Conservation (phyloP, 2,329 filamentous ascomycete genomes). For the Monilinia polystroma region DNA sequence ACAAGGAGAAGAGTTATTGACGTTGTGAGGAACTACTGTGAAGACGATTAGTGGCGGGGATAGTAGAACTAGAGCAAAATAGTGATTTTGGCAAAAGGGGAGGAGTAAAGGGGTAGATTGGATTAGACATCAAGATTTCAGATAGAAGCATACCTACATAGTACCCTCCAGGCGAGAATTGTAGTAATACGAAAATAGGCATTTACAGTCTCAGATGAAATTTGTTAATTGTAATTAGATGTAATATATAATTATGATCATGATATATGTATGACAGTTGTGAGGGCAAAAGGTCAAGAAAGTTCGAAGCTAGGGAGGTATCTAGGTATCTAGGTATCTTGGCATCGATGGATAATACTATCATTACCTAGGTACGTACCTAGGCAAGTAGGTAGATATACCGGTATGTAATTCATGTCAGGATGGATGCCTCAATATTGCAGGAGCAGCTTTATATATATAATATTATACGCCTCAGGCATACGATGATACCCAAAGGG, state of each 20-base stretch:
- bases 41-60: constrained; percentile 2
- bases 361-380: too few species aligned
- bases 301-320: too few species aligned
- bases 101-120: background rate
- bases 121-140: background rate
- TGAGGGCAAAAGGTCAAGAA: too few species aligned
- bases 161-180: background rate
- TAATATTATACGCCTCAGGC: background rate
- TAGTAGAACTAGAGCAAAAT: background rate
- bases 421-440: too few species aligned
- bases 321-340: too few species aligned
- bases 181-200: background rate
- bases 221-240: too few species aligned
- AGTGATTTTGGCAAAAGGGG: background rate
- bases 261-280: too few species aligned
- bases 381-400: too few species aligned
- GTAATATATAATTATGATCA: too few species aligned
- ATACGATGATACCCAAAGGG: background rate
- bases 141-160: too few species aligned
- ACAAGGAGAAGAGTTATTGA: constrained; percentile 41
- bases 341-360: too few species aligned
- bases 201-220: background rate
- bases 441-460: background rate
- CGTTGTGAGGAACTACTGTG: constrained; percentile 38
- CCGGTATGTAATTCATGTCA: too few species aligned